phyloP scores from a whole-genome alignment of 768 basidiomycete genomes.

The Ephemerocybe angulata region DNA sequence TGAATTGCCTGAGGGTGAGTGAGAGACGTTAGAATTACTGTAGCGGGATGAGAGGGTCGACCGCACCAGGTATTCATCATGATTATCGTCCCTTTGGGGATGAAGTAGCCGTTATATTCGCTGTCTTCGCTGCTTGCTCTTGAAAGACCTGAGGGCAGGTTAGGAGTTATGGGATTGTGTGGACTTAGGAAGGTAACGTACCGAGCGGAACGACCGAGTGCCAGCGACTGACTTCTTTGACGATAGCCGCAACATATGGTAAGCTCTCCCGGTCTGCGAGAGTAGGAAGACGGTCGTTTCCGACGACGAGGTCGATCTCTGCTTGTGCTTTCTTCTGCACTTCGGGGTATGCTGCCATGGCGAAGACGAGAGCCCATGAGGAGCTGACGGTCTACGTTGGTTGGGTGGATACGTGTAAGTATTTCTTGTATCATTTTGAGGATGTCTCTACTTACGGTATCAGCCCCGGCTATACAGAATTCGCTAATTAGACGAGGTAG shows the following conservation, averaged over 20 bases:
- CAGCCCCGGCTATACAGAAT: conserved; percentile 20
- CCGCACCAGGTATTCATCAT: conserved; percentile 27
- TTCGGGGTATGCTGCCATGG: conserved; percentile 33
- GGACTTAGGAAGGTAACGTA: conserved; percentile 13
- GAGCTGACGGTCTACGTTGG: conserved; percentile 31
- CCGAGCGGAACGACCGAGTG: conserved; percentile 30
- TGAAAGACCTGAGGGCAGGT: conserved; percentile 6
- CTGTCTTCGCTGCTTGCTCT: not conserved
- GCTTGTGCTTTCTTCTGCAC: conserved; percentile 31
- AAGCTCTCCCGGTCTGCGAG: conserved; percentile 28
- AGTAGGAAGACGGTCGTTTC: conserved; percentile 29
- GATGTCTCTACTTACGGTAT: conserved; percentile 16
- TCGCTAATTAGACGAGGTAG: not conserved
- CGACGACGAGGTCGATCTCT: conserved; percentile 36
- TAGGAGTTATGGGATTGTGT: conserved; percentile 19
- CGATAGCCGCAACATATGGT: conserved; percentile 31
- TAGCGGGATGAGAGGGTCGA: not conserved
- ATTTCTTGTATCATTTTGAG: not conserved
- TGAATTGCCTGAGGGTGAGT: conserved; percentile 18
- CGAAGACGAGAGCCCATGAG: conserved; percentile 30
- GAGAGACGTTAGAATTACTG: not conserved
- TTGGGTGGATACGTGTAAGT: not conserved
- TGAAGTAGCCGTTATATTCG: conserved; percentile 22
- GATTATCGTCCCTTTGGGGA: conserved; percentile 34
- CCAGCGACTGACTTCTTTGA: conserved; percentile 36